Conservation (phyloP, 805 yeast species). For the Ogataea pilisensis region DNA sequence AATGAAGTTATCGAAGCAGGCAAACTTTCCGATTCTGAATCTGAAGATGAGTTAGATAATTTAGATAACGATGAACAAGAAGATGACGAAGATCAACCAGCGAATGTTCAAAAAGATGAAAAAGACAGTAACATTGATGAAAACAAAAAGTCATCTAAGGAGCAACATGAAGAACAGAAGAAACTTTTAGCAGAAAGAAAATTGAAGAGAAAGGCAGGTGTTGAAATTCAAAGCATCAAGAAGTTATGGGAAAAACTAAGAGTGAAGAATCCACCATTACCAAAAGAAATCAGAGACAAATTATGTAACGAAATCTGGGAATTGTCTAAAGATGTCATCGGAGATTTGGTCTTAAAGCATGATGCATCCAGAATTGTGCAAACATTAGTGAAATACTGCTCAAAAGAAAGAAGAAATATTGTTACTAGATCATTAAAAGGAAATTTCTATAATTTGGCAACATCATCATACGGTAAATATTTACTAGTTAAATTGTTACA, state of each 20-base stretch:
- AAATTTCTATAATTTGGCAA: conserved; percentile 74
- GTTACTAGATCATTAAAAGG: conserved; percentile 71
- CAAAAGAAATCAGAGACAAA: conserved; percentile 71
- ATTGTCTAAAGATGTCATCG: conserved; percentile 67
- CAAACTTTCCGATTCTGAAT: conserved; percentile 7
- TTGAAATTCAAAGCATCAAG: conserved; percentile 79
- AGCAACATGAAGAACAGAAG: conserved; percentile 80
- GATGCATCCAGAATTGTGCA: conserved; percentile 96
- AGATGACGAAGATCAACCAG: conserved; percentile 30
- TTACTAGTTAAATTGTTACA: conserved; percentile 82
- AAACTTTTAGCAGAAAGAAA: conserved; percentile 77
- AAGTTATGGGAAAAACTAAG: conserved; percentile 87
- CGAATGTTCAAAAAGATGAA: conserved; percentile 25
- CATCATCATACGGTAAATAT: conserved; percentile 92
- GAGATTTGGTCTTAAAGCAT: conserved; percentile 87
- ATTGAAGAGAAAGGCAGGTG: conserved; percentile 81
- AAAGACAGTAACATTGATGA: conserved; percentile 31
- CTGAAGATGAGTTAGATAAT: conserved; percentile 32
- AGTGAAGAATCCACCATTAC: conserved; percentile 76
- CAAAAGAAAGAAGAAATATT: conserved; percentile 70
- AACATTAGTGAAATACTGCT: conserved; percentile 81
- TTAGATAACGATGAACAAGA: conserved; percentile 27
- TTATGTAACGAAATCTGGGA: conserved; percentile 83
- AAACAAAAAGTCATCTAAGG: conserved; percentile 48
- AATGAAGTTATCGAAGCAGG: conserved; percentile 1